phyloP scores from a whole-genome alignment of 2,329 filamentous ascomycete species.

The Neofusicoccum sp. region DNA sequence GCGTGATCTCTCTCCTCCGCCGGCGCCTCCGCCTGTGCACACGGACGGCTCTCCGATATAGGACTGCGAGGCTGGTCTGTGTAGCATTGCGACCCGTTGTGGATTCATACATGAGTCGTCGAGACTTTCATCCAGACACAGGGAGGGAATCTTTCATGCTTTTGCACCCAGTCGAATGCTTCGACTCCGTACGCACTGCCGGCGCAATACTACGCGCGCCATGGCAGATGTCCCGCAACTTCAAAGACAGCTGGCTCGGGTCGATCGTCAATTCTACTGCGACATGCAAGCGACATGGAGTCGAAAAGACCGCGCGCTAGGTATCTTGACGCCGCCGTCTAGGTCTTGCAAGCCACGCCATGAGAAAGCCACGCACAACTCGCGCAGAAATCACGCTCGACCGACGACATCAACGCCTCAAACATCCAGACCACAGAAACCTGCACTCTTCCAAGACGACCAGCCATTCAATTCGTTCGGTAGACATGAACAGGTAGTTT shows the following conservation, averaged over 20 bases:
- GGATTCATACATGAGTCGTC: too few species aligned
- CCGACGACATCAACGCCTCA: not conserved
- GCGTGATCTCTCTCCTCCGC: not conserved
- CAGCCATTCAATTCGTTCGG: conserved; percentile 11
- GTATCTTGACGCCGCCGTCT: not conserved
- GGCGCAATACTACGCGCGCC: too few species aligned
- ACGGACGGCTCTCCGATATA: conserved; percentile 10
- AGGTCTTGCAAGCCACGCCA: not conserved
- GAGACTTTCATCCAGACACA: too few species aligned
- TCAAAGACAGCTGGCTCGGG: not conserved
- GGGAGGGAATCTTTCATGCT: too few species aligned
- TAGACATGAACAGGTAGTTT: conserved; percentile 17
- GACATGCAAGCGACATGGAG: too few species aligned
- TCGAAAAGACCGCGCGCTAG: not conserved
- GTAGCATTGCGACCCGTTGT: too few species aligned
- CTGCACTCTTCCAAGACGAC: not conserved
- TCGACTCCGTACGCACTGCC: too few species aligned
- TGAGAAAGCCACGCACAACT: not conserved
- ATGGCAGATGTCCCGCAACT: conserved; percentile 7
- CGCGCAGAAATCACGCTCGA: not conserved
- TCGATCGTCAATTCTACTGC: not conserved
- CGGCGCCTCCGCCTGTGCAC: not conserved
- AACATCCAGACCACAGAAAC: not conserved
- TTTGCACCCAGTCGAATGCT: too few species aligned
- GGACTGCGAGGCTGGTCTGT: too few species aligned